Evolutionary conservation across 139 green algal genomes (phyloP).

Genomic region (Pleodorina starrii): DNA sequence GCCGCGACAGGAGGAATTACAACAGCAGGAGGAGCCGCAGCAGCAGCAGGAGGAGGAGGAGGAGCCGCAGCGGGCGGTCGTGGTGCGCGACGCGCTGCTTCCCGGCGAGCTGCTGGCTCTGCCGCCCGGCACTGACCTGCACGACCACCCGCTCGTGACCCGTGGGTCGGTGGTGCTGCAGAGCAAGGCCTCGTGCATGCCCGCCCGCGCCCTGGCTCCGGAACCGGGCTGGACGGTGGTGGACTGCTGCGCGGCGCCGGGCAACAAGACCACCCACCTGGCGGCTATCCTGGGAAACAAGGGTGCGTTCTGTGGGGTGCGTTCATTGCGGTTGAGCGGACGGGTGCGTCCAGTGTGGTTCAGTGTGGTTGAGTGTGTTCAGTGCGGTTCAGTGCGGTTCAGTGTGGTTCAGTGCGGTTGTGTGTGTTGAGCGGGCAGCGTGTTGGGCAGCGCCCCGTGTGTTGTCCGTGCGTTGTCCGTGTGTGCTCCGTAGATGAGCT

Average conservation of each 20-base stretch:
- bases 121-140: conserved; percentile 89
- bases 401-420: too few species aligned
- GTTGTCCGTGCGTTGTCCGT: too few species aligned
- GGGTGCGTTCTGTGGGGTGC: too few species aligned
- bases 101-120: conserved; percentile 89
- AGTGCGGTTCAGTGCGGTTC: too few species aligned
- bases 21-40: neutral
- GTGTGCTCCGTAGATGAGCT: too few species aligned
- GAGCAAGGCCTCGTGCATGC: conserved; percentile 92
- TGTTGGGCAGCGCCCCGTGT: too few species aligned
- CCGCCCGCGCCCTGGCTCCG: conserved; percentile 87
- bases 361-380: too few species aligned
- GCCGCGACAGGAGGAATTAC: too few species aligned
- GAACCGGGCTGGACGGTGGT: conserved; percentile 84
- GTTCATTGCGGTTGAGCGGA: too few species aligned
- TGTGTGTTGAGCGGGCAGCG: too few species aligned
- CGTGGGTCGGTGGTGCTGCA: conserved; percentile 82
- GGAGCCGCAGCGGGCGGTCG: neutral
- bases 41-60: neutral
- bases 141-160: conserved; percentile 89
- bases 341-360: too few species aligned
- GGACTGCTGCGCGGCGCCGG: conserved; percentile 95
- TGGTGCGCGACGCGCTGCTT: conserved; percentile 73
- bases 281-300: conserved; percentile 76
- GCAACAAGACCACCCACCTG: conserved; percentile 99